These are phyloP conservation scores for Synchytrium microbalum DNA, from an alignment of 371 early-diverging fungal genomes.

Conservation along the genomic window DNA sequence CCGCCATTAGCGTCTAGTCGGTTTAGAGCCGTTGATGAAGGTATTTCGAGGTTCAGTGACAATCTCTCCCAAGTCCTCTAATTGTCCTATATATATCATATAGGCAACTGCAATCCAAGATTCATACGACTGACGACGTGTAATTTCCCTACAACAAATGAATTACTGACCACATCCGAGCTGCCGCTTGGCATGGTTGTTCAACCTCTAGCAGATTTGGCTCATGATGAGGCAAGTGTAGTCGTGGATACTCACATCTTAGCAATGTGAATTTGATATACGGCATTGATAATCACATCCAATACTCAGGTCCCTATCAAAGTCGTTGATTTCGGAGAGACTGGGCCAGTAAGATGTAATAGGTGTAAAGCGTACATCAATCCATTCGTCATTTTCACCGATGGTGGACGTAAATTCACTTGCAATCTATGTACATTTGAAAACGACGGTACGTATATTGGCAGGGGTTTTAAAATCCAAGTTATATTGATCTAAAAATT, in stretches of 20 bases:
- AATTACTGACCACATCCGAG: constrained; percentile 60
- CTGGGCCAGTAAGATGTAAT: constrained; percentile 84
- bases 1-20: constrained; percentile 73
- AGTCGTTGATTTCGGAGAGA: constrained; percentile 80
- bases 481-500: neutral
- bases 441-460: constrained; percentile 63
- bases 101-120: constrained; percentile 86
- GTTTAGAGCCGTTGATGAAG: constrained; percentile 79
- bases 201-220: constrained; percentile 83
- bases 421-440: constrained; percentile 89
- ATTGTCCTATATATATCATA: constrained; percentile 38
- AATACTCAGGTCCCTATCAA: constrained; percentile 56
- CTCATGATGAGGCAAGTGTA: constrained; percentile 54
- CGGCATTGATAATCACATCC: neutral
- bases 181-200: constrained; percentile 81
- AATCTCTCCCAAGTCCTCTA: constrained; percentile 56
- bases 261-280: constrained; percentile 1
- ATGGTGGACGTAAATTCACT: constrained; percentile 80
- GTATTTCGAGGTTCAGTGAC: constrained; percentile 62
- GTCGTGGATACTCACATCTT: constrained; percentile 12
- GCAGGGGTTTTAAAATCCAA: neutral
- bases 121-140: constrained; percentile 83
- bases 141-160: constrained; percentile 71
- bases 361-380: constrained; percentile 94
- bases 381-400: constrained; percentile 74